Conservation (phyloP, 2,329 filamentous ascomycete genomes). For the Microsporum audouinii region DNA sequence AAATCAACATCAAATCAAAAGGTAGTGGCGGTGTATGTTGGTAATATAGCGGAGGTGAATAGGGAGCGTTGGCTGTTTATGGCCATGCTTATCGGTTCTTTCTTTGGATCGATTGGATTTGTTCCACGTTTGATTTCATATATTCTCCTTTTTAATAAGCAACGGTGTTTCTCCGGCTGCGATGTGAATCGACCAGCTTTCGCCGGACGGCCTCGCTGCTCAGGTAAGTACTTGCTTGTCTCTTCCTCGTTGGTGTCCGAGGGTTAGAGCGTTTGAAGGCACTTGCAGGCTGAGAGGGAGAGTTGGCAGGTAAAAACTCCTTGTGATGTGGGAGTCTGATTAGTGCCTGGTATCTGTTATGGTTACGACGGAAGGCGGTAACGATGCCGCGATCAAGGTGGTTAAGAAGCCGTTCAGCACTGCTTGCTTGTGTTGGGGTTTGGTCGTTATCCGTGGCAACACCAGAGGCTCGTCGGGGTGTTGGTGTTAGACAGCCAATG, state of each 20-base stretch:
- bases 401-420: conserved; percentile 45
- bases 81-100: not conserved
- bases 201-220: conserved; percentile 34
- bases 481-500: conserved; percentile 23
- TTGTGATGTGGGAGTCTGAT: conserved; percentile 38
- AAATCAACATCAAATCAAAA: not conserved
- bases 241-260: conserved; percentile 32
- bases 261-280: conserved; percentile 34
- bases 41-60: not conserved
- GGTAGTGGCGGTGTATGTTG: not conserved
- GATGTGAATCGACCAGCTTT: conserved; percentile 35
- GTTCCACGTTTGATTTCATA: not conserved
- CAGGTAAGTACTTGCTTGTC: conserved; percentile 27
- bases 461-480: conserved; percentile 26
- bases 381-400: conserved; percentile 62
- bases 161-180: conserved; percentile 24
- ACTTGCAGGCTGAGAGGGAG: conserved; percentile 32
- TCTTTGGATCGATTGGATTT: not conserved
- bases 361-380: conserved; percentile 60
- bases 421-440: conserved; percentile 12
- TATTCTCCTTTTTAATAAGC: conserved; percentile 17
- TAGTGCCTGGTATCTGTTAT: conserved; percentile 40
- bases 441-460: not conserved
- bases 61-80: not conserved
- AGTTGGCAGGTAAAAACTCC: conserved; percentile 36